Percentiles rank a stretch among this genome's conserved stretches.
These are phyloP conservation scores for Zasmidium citrigriseum DNA, from an alignment of 2,329 filamentous ascomycete genomes.

Conservation along the genomic window DNA sequence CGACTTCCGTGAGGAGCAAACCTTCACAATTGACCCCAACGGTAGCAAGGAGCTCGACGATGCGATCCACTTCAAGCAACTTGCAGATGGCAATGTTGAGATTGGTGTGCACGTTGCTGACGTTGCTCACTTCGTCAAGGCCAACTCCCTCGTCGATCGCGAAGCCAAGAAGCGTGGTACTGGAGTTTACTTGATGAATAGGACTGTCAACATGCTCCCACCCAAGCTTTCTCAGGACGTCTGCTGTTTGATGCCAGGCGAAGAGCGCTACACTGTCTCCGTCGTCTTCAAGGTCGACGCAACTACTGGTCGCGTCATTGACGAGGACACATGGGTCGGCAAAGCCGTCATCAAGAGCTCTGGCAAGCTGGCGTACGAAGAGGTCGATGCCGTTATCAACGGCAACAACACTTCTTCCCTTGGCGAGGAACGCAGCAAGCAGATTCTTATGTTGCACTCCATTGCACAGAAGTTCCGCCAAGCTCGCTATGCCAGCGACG, in stretches of 20 bases:
- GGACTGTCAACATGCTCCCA: slow-evolving; percentile 83
- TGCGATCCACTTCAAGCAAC: slow-evolving; percentile 86
- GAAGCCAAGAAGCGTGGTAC: slow-evolving; percentile 98
- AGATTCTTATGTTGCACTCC: slow-evolving; percentile 76
- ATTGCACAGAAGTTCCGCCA: slow-evolving; percentile 91
- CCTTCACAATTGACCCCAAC: slow-evolving; percentile 90
- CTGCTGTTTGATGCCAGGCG: slow-evolving; percentile 81
- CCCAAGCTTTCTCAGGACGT: slow-evolving; percentile 81
- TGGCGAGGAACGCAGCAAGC: slow-evolving; percentile 67
- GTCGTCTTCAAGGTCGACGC: slow-evolving; percentile 90
- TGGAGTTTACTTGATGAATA: slow-evolving; percentile 91
- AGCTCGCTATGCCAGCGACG: slow-evolving; percentile 73
- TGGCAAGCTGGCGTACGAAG: slow-evolving; percentile 79
- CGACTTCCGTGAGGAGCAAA: slow-evolving; percentile 85
- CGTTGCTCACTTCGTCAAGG: slow-evolving; percentile 94
- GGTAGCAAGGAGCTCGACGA: slow-evolving; percentile 87
- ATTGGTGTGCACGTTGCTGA: slow-evolving; percentile 95
- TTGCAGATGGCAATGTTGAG: slow-evolving; percentile 82
- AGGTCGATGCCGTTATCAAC: slow-evolving; percentile 80
- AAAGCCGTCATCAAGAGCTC: slow-evolving; percentile 91
- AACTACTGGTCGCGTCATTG: slow-evolving; percentile 73
- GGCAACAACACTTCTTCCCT: slow-evolving; percentile 60
- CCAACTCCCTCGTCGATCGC: slow-evolving; percentile 90
- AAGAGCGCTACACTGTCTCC: slow-evolving; percentile 88
- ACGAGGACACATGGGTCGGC: slow-evolving; percentile 90